A percentile compares a stretch with the other conserved stretches of the same genome.
phyloP scores from a whole-genome alignment of 148 eudicot genomes.

The Amaranthus palmeri region DNA sequence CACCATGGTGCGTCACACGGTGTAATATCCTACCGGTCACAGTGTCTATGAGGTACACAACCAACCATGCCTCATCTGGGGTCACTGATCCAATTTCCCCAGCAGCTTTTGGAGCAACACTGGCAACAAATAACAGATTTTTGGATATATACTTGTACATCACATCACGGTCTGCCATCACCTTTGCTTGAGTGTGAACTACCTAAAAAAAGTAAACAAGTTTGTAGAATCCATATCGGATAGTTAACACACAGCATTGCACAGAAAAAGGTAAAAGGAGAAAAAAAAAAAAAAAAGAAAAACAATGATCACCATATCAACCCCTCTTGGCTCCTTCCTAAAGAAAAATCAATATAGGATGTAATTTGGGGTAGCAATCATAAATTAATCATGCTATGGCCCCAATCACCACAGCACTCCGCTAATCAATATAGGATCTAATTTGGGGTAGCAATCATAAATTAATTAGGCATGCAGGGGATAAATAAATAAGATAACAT shows the following conservation, averaged over 20 bases:
- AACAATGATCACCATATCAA: not conserved
- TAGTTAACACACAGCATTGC: not conserved
- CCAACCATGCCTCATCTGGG: slow-evolving; percentile 87
- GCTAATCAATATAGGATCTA: too few relatives aligned
- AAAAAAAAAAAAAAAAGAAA: not conserved
- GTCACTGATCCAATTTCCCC: slow-evolving; percentile 80
- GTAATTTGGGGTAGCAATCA: too few relatives aligned
- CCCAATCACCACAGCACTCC: too few relatives aligned
- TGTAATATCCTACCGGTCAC: slow-evolving; percentile 92
- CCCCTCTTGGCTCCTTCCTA: not conserved
- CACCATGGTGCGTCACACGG: slow-evolving; percentile 88
- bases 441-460: too few relatives aligned
- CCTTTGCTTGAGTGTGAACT: slow-evolving; percentile 97
- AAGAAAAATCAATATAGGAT: not conserved
- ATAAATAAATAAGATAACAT: too few relatives aligned
- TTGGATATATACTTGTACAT: slow-evolving; percentile 92
- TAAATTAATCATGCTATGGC: too few relatives aligned
- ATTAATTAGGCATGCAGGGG: too few relatives aligned
- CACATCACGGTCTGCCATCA: slow-evolving; percentile 75
- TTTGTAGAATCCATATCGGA: not conserved
- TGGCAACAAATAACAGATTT: slow-evolving; percentile 80
- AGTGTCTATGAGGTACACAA: slow-evolving; percentile 86
- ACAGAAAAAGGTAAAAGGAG: not conserved
- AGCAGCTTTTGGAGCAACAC: slow-evolving; percentile 83
- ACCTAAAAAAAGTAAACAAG: slow-evolving; percentile 41